Evolutionary conservation across 2,329 filamentous ascomycete genomes (phyloP), one percentile per base, ranked within the genome.

Genomic region (Rutstroemia sp.): DNA sequence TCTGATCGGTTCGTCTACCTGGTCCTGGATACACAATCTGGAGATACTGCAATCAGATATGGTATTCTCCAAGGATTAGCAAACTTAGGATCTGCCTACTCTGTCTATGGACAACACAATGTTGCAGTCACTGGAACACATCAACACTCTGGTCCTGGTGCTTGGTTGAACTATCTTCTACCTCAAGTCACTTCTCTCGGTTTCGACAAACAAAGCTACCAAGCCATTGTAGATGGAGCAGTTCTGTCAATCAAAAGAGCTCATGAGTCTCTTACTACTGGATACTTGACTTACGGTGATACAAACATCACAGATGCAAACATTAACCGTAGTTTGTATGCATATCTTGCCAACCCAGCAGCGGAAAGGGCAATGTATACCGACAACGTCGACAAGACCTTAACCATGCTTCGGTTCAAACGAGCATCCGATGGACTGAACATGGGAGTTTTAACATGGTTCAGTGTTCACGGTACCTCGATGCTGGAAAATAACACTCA

Each of bases 81-180:
- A 36, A 76, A 74, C 0, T 74, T 95, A 5, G 92, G 92, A 0
- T 70, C 76, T 14, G 84, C 85, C 2, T 96, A 94, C 68, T 75
- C 81, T 1, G 73, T 86, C 47, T 97, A 96, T 70, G 81, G 78
- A 38, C 80, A 87, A 65, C 80, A 87, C 66, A 96, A 96, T 65
- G 73, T 96, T 27, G 92, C 92, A 30, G 80, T 97, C 19, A 95
- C 89, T 0, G 92, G 91, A 55, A 96, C 92, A 0, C 92, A 97
- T 70, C 91, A 88, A 25, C 92, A 96, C 72, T 86, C 91, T 30
- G 92, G 92, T 0, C 92, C 92, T 0, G 92, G 88, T 2, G 92
- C 87, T 5, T 96, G 89, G 89, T 77, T 94, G 68, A 97, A 96
- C 72, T 96, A 96, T 69, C 78, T 96, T 10, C 77, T 96, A 5